These are phyloP conservation scores for Prunus campanulata DNA, from an alignment of 306 rosid genomes.

Conservation along the genomic window DNA sequence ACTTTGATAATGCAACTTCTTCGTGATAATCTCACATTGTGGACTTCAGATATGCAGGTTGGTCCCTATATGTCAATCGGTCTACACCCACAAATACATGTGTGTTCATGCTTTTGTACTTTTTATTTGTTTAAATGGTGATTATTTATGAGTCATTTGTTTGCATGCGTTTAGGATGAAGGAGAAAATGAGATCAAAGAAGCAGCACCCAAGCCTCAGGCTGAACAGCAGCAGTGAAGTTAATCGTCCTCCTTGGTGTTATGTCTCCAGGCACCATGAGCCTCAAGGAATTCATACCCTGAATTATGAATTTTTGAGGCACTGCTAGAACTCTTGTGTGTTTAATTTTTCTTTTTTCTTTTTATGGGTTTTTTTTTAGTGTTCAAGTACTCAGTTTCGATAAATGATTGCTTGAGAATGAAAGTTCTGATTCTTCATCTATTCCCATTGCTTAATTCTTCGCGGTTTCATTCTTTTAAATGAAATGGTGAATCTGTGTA, in stretches of 20 bases:
- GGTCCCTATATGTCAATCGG: not conserved
- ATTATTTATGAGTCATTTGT: not conserved
- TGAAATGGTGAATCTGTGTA: not conserved
- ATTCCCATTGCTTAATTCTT: not conserved
- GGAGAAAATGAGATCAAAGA: conserved; percentile 24
- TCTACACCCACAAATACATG: not conserved
- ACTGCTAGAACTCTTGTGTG: not conserved
- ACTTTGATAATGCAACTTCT: conserved; percentile 46
- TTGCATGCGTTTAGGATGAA: conserved; percentile 11
- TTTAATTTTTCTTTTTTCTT: not conserved
- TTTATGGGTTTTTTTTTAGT: not conserved
- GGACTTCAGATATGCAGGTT: conserved; percentile 40
- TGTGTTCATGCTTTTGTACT: not conserved
- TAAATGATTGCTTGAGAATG: not conserved
- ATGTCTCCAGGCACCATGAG: not conserved
- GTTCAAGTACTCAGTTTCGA: not conserved
- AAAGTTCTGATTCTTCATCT: not conserved
- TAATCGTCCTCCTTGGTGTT: conserved; percentile 4
- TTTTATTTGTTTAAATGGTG: not conserved
- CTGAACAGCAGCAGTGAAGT: conserved; percentile 13
- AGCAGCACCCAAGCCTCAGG: conserved; percentile 17
- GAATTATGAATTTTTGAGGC: not conserved
- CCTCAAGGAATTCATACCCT: not conserved
- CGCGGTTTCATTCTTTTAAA: not conserved
- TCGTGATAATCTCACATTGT: conserved; percentile 44